Evolutionary conservation across 1,139 yeast genomes (phyloP).

Genomic region (Taphrina wiesneri): DNA sequence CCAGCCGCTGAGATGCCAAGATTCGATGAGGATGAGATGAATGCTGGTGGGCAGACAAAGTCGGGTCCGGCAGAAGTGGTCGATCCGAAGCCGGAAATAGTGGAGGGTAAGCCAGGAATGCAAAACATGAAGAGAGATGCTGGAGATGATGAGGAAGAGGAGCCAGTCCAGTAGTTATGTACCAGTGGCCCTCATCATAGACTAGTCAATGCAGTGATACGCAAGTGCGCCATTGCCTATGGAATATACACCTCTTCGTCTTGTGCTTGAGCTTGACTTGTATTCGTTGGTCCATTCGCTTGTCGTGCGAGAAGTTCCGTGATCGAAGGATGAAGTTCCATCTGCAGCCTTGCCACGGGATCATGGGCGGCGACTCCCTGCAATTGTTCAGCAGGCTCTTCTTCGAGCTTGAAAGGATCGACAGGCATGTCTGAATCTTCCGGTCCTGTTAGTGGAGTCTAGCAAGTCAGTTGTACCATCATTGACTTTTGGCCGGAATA

Average conservation of each 20-base stretch:
- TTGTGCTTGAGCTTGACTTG: neutral
- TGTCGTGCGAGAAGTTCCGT: conserved; percentile 15
- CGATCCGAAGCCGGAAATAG: neutral
- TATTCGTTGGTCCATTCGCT: neutral
- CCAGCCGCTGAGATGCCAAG: neutral
- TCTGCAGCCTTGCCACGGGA: conserved; percentile 11
- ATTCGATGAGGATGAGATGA: neutral
- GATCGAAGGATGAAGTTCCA: conserved; percentile 13
- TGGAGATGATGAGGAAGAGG: neutral
- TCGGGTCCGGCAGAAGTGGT: neutral
- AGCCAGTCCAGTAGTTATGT: neutral
- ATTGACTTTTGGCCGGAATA: neutral
- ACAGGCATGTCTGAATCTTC: neutral
- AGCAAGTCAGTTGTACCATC: neutral
- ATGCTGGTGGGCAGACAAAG: neutral
- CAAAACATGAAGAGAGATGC: neutral
- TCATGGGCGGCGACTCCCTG: neutral
- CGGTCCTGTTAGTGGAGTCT: conserved; percentile 5
- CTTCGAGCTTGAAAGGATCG: neutral
- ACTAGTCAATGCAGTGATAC: neutral
- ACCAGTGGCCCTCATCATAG: neutral
- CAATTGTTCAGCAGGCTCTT: neutral
- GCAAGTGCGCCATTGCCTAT: neutral
- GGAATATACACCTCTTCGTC: neutral
- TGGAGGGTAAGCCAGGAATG: neutral